Evolutionary conservation across 495 filamentous ascomycete species (phyloP).

Genomic region (Hypoxylon trugodes): DNA sequence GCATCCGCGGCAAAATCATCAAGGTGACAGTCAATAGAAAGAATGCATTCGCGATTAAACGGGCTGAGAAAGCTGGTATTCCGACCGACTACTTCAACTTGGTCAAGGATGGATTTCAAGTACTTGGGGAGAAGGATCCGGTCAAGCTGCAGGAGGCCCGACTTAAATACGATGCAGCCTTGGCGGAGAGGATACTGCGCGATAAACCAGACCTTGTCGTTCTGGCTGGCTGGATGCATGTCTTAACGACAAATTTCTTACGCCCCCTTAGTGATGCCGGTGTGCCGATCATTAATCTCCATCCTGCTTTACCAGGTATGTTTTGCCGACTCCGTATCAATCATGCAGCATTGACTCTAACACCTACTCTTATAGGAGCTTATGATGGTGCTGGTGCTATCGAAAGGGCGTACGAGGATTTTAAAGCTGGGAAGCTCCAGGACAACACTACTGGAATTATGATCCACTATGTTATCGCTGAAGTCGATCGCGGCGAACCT

Average conservation of each 20-base stretch:
- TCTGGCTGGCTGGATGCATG: constrained; percentile 74
- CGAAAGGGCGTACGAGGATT: constrained; percentile 78
- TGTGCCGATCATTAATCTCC: constrained; percentile 84
- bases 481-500: constrained; percentile 83
- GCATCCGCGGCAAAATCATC: constrained; percentile 70
- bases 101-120: constrained; percentile 65
- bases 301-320: constrained; percentile 59
- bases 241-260: constrained; percentile 59
- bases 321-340: constrained; percentile 2
- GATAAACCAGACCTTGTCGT: constrained; percentile 76
- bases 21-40: constrained; percentile 86
- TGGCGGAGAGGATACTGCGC: constrained; percentile 75
- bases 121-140: constrained; percentile 59
- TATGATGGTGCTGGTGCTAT: constrained; percentile 86
- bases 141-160: constrained; percentile 68
- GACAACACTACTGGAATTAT: constrained; percentile 83
- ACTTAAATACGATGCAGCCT: constrained; percentile 79
- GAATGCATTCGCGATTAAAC: constrained; percentile 77
- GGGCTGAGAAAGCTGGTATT: constrained; percentile 74
- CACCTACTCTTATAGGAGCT: constrained; percentile 51
- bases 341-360: constrained; percentile 19
- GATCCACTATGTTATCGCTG: constrained; percentile 86
- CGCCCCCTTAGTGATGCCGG: constrained; percentile 66
- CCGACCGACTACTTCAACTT: constrained; percentile 89
- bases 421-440: constrained; percentile 72